Evolutionary conservation across 495 filamentous ascomycete species (phyloP).

Genomic region (Hypoxylon subgilvum): DNA sequence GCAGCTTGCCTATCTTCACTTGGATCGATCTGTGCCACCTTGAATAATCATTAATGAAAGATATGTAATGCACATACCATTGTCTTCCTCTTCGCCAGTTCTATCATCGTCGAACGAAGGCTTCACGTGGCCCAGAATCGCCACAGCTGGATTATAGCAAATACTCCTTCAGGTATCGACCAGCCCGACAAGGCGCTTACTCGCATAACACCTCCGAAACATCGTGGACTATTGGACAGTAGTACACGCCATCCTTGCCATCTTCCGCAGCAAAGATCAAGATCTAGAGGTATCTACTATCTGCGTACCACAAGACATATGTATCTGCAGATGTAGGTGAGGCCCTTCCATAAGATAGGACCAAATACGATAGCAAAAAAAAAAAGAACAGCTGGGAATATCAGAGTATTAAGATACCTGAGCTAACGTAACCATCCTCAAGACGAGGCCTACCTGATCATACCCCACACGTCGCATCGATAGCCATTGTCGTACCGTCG

Average conservation of each 20-base stretch:
- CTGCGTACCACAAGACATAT: background rate
- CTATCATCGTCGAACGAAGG: background rate
- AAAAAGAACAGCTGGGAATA: constrained; percentile 1
- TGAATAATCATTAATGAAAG: too few species aligned
- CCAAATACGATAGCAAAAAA: background rate
- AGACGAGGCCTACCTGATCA: background rate
- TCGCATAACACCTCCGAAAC: constrained; percentile 20
- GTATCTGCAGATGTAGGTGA: background rate
- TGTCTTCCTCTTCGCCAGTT: constrained; percentile 6
- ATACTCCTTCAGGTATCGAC: background rate
- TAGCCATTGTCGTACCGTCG: constrained; percentile 28
- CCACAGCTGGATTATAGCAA: constrained; percentile 11
- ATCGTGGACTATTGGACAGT: constrained; percentile 3
- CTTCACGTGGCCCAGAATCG: constrained; percentile 15
- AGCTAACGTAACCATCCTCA: constrained; percentile 21
- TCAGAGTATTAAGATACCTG: constrained; percentile 23
- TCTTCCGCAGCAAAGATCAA: constrained; percentile 1
- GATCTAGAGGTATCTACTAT: background rate
- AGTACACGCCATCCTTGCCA: background rate
- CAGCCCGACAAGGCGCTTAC: constrained; percentile 24
- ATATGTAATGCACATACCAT: too few species aligned
- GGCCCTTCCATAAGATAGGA: background rate
- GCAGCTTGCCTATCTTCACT: too few species aligned
- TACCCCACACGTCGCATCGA: constrained; percentile 31
- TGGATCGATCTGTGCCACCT: too few species aligned